Percentiles rank a stretch among this genome's conserved stretches.
Evolutionary conservation across 2,329 filamentous ascomycete species (phyloP).

Genomic region (Neonectria ditissima): DNA sequence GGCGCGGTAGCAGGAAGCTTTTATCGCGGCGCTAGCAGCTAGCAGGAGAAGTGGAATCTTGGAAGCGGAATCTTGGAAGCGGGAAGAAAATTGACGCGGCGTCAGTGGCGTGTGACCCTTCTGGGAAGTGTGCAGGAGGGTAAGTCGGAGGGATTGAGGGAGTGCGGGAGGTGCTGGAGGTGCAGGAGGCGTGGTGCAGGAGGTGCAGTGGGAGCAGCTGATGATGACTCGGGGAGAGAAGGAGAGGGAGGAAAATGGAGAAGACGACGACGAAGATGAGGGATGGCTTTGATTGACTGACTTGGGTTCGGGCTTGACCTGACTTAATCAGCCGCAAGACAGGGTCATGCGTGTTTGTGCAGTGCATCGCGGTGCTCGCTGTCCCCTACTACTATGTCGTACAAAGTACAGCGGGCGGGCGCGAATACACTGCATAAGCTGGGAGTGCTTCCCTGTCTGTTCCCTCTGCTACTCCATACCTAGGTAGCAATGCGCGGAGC

Average conservation of each 20-base stretch:
- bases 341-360: slow-evolving; percentile 23
- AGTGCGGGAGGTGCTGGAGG: slow-evolving; percentile 7
- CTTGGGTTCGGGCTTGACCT: slow-evolving; percentile 7
- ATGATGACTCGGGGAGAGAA: slow-evolving; percentile 28
- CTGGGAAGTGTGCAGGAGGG: slow-evolving; percentile 9
- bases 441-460: slow-evolving; percentile 2
- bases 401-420: neutral
- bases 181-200: slow-evolving; percentile 20
- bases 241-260: slow-evolving; percentile 30
- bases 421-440: slow-evolving; percentile 2
- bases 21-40: slow-evolving; percentile 45
- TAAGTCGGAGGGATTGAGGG: neutral
- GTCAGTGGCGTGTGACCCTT: slow-evolving; percentile 48
- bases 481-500: slow-evolving; percentile 14
- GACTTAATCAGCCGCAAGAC: slow-evolving; percentile 29
- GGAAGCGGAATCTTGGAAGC: slow-evolving; percentile 43
- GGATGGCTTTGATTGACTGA: slow-evolving; percentile 12
- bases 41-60: slow-evolving; percentile 35
- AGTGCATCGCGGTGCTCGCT: neutral
- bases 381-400: neutral
- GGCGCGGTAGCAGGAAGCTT: slow-evolving; percentile 41
- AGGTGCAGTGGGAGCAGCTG: slow-evolving; percentile 34
- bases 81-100: slow-evolving; percentile 45
- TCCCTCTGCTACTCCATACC: neutral
- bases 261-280: slow-evolving; percentile 19